Conservation (phyloP, 257 asterid genomes). For the Jaltomata sinuosa region DNA sequence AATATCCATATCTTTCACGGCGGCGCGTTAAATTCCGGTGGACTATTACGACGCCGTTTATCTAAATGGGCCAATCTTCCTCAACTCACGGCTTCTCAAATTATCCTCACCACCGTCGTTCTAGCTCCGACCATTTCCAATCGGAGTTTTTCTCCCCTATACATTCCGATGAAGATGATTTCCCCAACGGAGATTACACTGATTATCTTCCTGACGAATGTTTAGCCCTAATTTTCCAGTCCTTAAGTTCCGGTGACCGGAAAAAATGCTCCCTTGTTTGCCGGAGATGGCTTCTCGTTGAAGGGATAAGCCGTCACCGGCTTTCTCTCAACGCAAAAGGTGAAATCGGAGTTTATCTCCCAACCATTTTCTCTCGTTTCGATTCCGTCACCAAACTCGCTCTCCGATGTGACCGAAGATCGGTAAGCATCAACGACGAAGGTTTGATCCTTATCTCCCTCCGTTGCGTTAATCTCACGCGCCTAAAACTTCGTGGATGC, state of each 20-base stretch:
- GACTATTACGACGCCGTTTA: not conserved
- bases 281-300: slow-evolving; percentile 61
- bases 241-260: slow-evolving; percentile 53
- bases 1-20: not conserved
- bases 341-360: slow-evolving; percentile 4
- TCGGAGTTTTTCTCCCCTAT: not conserved
- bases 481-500: slow-evolving; percentile 71
- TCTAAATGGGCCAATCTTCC: slow-evolving; percentile 20
- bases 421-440: slow-evolving; percentile 48
- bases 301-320: slow-evolving; percentile 65
- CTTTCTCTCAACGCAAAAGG: slow-evolving; percentile 42
- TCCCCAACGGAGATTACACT: slow-evolving; percentile 28
- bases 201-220: slow-evolving; percentile 68
- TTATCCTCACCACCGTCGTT: not conserved
- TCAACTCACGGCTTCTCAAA: slow-evolving; percentile 3
- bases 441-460: slow-evolving; percentile 36
- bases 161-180: slow-evolving; percentile 9
- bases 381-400: slow-evolving; percentile 69
- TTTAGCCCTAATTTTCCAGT: slow-evolving; percentile 48
- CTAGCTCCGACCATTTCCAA: not conserved
- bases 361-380: slow-evolving; percentile 40
- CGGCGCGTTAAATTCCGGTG: not conserved
- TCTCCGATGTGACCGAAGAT: slow-evolving; percentile 59
- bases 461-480: slow-evolving; percentile 43
- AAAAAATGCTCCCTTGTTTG: slow-evolving; percentile 54